These are phyloP conservation scores for Talaromyces proteolyticus DNA, from an alignment of 495 filamentous ascomycete species.

Conservation along the genomic window DNA sequence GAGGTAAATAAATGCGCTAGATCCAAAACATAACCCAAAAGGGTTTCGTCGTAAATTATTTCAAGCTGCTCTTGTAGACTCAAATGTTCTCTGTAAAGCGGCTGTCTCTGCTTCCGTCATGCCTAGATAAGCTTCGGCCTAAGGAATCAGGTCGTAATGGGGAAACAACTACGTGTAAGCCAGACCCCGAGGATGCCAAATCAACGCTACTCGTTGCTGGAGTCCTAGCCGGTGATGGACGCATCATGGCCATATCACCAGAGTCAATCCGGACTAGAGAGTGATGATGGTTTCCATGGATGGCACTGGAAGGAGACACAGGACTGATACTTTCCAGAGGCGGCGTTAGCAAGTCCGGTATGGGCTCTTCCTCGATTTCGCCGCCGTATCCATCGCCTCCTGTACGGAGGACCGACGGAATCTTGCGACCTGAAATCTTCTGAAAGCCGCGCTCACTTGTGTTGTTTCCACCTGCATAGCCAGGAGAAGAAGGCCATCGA, in stretches of 20 bases:
- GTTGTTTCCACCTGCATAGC: slow-evolving; percentile 30
- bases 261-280: slow-evolving; percentile 1
- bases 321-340: slow-evolving; percentile 5
- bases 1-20: too few species aligned
- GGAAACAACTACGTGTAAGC: slow-evolving; percentile 19
- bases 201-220: slow-evolving; percentile 37
- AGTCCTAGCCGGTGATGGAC: slow-evolving; percentile 43
- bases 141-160: slow-evolving; percentile 32
- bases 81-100: slow-evolving; percentile 45
- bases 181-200: slow-evolving; percentile 16
- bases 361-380: slow-evolving; percentile 21
- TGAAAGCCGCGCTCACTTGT: slow-evolving; percentile 51
- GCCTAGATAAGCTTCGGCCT: slow-evolving; percentile 48
- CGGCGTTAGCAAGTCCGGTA: slow-evolving; percentile 2
- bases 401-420: slow-evolving; percentile 62
- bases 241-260: slow-evolving; percentile 20
- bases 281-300: not conserved
- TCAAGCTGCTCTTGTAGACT: not conserved
- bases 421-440: slow-evolving; percentile 64
- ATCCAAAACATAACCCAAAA: too few species aligned
- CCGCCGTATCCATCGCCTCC: slow-evolving; percentile 69
- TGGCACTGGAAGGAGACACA: slow-evolving; percentile 5
- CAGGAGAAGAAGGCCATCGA: slow-evolving; percentile 17
- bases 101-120: slow-evolving; percentile 50
- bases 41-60: too few species aligned